Conservation (phyloP, 768 basidiomycete species). For the Saitozyma podzolica region DNA sequence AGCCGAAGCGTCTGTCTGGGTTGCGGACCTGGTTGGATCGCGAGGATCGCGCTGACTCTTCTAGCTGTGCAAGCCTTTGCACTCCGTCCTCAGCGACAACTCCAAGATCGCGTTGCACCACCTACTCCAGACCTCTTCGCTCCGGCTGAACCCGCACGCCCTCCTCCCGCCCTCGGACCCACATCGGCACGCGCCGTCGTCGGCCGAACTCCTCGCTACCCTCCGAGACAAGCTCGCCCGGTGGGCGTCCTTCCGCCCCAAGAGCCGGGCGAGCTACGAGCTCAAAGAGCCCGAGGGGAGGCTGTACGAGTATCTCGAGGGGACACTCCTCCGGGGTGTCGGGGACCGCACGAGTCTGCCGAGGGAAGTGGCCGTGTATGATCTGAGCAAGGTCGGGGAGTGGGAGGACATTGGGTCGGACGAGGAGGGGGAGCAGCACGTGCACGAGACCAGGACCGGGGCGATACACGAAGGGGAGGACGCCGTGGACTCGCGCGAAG, state of each 20-base stretch:
- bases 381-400: slow-evolving; percentile 33
- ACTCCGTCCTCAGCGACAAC: slow-evolving; percentile 31
- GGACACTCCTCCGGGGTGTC: slow-evolving; percentile 37
- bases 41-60: neutral
- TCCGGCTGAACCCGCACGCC: slow-evolving; percentile 34
- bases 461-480: slow-evolving; percentile 16
- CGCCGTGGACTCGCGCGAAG: slow-evolving; percentile 17
- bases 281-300: slow-evolving; percentile 43
- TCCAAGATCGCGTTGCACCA: slow-evolving; percentile 32
- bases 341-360: slow-evolving; percentile 13
- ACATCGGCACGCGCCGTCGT: slow-evolving; percentile 26
- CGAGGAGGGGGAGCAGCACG: slow-evolving; percentile 4
- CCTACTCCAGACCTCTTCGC: slow-evolving; percentile 26
- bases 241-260: slow-evolving; percentile 38
- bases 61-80: slow-evolving; percentile 41
- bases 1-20: slow-evolving; percentile 4
- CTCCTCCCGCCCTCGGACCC: slow-evolving; percentile 12
- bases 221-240: slow-evolving; percentile 40
- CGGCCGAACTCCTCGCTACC: slow-evolving; percentile 28
- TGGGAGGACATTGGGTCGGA: slow-evolving; percentile 36
- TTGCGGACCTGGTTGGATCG: slow-evolving; percentile 1
- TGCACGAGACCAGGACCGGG: neutral
- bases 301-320: slow-evolving; percentile 51
- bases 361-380: slow-evolving; percentile 41
- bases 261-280: slow-evolving; percentile 12